A percentile compares a stretch with the other conserved stretches of the same genome.
These are phyloP conservation scores for Colletotrichum melonis DNA, from an alignment of 2,329 filamentous ascomycete species.

Conservation along the genomic window DNA sequence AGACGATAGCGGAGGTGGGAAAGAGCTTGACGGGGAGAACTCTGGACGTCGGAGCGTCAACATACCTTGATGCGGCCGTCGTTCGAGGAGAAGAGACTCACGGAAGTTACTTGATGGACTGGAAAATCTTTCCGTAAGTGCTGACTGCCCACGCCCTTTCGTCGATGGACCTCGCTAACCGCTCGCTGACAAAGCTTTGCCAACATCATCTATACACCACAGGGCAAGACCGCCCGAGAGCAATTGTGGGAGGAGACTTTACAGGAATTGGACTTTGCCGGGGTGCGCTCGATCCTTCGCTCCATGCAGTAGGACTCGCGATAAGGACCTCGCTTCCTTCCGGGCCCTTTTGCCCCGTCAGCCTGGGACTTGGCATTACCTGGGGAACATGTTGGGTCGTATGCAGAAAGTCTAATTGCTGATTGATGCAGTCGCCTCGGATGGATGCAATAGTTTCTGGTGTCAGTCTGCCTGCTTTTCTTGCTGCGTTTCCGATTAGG, in stretches of 20 bases:
- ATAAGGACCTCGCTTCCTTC: not conserved
- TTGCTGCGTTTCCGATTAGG: not conserved
- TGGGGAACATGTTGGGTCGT: not conserved
- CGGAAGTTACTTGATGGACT: constrained; percentile 59
- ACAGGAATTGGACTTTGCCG: constrained; percentile 37
- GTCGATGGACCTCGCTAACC: not conserved
- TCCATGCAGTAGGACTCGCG: constrained; percentile 1
- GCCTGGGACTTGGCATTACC: not conserved
- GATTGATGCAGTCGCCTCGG: not conserved
- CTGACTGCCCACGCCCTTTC: not conserved
- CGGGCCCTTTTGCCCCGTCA: not conserved
- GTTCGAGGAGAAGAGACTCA: constrained; percentile 59
- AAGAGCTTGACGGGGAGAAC: constrained; percentile 42
- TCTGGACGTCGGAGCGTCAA: constrained; percentile 52
- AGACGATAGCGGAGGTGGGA: constrained; percentile 1
- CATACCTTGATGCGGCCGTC: constrained; percentile 57
- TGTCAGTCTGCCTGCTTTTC: not conserved
- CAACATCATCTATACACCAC: constrained; percentile 29
- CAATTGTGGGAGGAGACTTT: constrained; percentile 37
- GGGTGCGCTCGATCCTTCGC: constrained; percentile 32
- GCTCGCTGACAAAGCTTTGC: constrained; percentile 41
- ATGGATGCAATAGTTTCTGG: not conserved
- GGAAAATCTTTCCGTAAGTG: constrained; percentile 57
- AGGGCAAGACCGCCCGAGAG: constrained; percentile 17
- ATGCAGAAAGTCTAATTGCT: not conserved